These are phyloP conservation scores for Aureoboletus auriporus DNA, from an alignment of 768 basidiomycete genomes.

Conservation along the genomic window DNA sequence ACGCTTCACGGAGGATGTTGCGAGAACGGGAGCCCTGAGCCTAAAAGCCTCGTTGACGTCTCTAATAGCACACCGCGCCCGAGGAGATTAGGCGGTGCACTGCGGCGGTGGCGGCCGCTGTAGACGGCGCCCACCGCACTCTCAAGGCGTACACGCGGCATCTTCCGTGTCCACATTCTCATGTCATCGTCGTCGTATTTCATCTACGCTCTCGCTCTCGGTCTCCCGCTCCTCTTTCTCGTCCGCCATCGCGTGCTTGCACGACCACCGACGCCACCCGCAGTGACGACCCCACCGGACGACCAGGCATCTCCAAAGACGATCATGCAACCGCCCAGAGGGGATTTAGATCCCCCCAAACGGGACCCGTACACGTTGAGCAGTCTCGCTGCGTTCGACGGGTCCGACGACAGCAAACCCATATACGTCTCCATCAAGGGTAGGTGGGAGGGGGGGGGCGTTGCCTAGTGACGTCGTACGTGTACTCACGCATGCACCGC, in stretches of 20 bases:
- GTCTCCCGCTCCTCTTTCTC: constrained; percentile 29
- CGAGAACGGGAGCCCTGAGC: constrained; percentile 9
- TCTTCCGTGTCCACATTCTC: constrained; percentile 9
- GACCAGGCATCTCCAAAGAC: constrained; percentile 41
- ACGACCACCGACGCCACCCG: constrained; percentile 4
- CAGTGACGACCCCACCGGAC: constrained; percentile 15
- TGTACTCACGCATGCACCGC: constrained; percentile 1
- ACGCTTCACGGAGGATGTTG: constrained; percentile 23
- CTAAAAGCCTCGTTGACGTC: constrained; percentile 16
- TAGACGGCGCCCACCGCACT: too few species aligned
- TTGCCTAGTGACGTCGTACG: constrained; percentile 37
- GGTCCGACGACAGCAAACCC: constrained; percentile 57
- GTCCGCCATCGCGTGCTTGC: constrained; percentile 12
- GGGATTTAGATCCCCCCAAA: constrained; percentile 66
- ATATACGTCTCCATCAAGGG: constrained; percentile 96
- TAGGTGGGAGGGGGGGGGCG: constrained; percentile 15
- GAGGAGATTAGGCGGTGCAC: constrained; percentile 6
- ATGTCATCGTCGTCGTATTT: constrained; percentile 19
- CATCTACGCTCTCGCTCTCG: constrained; percentile 30
- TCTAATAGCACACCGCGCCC: not conserved
- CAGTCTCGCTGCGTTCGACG: constrained; percentile 69
- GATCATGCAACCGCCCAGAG: constrained; percentile 67
- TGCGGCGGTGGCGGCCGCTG: constrained; percentile 7
- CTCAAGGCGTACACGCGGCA: constrained; percentile 1
- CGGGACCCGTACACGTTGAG: constrained; percentile 71